Conservation (phyloP, 345 rosid genomes). For the Salix purpurea region DNA sequence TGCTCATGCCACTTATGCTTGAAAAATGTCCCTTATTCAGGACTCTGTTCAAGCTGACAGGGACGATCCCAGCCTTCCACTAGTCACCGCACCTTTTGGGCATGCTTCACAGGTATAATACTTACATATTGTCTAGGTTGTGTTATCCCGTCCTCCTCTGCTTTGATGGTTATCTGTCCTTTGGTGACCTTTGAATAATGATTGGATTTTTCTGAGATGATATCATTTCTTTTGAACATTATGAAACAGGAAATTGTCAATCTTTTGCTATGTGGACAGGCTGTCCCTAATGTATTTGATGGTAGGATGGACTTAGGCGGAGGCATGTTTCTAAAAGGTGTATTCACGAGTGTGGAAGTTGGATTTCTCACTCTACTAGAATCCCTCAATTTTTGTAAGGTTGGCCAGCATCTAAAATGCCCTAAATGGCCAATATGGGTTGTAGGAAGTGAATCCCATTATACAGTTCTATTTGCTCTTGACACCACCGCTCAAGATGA, state of each 20-base stretch:
- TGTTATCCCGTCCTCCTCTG: too few relatives aligned
- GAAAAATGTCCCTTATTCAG: constrained; percentile 30
- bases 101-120: constrained; percentile 93
- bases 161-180: not conserved
- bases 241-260: constrained; percentile 88
- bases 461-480: constrained; percentile 89
- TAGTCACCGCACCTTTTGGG: constrained; percentile 98
- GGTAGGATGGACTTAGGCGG: constrained; percentile 98
- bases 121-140: constrained; percentile 3
- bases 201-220: not conserved
- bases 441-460: constrained; percentile 97
- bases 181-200: constrained; percentile 1
- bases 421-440: constrained; percentile 99
- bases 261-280: constrained; percentile 88
- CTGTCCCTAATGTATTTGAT: constrained; percentile 92
- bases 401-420: constrained; percentile 84
- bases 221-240: constrained; percentile 9
- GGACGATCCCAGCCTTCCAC: constrained; percentile 85
- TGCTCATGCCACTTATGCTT: not conserved
- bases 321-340: constrained; percentile 87
- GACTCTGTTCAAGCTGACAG: constrained; percentile 87
- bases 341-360: constrained; percentile 76
- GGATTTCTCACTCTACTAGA: constrained; percentile 95
- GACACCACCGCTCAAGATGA: constrained; percentile 85
- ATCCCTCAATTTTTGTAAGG: constrained; percentile 92